Conservation (phyloP, 208 protist species). For the Sergeia podlipaevii region DNA sequence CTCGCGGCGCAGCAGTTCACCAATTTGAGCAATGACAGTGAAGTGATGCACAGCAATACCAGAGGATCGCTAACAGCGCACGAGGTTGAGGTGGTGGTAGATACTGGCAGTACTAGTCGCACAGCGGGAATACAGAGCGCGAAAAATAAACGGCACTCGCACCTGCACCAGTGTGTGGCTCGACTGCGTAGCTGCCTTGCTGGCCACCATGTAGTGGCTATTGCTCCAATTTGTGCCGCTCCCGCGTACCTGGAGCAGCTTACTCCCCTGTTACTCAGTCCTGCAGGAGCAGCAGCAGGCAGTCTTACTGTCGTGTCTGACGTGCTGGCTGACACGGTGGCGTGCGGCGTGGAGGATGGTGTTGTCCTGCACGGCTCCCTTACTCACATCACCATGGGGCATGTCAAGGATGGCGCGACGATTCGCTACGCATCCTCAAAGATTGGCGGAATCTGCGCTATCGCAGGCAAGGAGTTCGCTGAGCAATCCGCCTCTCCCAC, state of each 20-base stretch:
- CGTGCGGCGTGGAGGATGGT: slow-evolving; percentile 20
- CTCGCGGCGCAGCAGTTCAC: not conserved
- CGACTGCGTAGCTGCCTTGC: slow-evolving; percentile 26
- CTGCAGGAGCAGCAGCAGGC: slow-evolving; percentile 10
- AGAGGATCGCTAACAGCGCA: not conserved
- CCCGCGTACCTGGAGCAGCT: slow-evolving; percentile 28
- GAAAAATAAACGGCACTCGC: too few relatives aligned
- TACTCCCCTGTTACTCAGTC: slow-evolving; percentile 25
- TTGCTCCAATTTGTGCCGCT: slow-evolving; percentile 24
- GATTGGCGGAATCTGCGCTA: slow-evolving; percentile 10
- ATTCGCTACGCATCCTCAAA: slow-evolving; percentile 18
- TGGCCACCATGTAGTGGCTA: slow-evolving; percentile 28
- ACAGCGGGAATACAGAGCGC: not conserved
- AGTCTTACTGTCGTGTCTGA: slow-evolving; percentile 55
- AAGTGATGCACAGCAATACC: not conserved
- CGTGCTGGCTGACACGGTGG: slow-evolving; percentile 45
- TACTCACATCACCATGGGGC: slow-evolving; percentile 19
- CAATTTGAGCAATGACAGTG: not conserved
- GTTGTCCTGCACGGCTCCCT: slow-evolving; percentile 32
- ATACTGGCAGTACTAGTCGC: too few relatives aligned
- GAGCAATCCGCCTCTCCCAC: not conserved
- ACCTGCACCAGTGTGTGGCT: not conserved
- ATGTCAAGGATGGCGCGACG: slow-evolving; percentile 24
- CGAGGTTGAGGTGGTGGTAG: too few relatives aligned
- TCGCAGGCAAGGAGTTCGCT: not conserved